phyloP scores from a whole-genome alignment of 2,329 filamentous ascomycete genomes.

The Zymoseptoria crescenta region DNA sequence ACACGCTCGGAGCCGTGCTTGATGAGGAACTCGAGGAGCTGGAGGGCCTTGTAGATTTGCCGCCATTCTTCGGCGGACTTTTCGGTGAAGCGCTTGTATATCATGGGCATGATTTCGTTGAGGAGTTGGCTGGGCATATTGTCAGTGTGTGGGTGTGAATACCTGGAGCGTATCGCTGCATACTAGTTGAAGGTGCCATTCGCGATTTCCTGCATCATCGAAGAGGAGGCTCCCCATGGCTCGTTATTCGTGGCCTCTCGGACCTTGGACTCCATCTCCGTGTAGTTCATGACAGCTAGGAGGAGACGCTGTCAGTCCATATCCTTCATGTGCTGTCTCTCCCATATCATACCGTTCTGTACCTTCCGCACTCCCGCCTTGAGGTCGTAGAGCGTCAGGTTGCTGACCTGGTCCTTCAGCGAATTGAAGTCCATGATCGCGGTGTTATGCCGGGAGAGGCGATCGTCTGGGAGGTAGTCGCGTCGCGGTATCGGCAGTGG shows the following conservation, averaged over 20 bases:
- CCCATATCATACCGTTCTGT: slow-evolving; percentile 71
- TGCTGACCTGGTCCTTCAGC: slow-evolving; percentile 79
- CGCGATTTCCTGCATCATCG: slow-evolving; percentile 94
- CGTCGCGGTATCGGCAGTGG: too few species aligned
- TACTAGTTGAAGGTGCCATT: slow-evolving; percentile 98
- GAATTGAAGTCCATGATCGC: slow-evolving; percentile 73
- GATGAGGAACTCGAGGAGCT: slow-evolving; percentile 92
- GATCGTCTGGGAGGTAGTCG: not conserved
- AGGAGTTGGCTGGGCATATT: slow-evolving; percentile 65
- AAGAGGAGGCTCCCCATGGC: slow-evolving; percentile 82
- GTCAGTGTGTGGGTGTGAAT: slow-evolving; percentile 1
- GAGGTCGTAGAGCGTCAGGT: slow-evolving; percentile 87
- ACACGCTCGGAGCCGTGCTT: slow-evolving; percentile 98
- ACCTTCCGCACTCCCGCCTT: slow-evolving; percentile 93
- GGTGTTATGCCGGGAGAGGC: not conserved
- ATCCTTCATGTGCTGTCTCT: not conserved
- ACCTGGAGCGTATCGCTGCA: slow-evolving; percentile 28
- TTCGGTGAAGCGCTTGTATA: slow-evolving; percentile 97
- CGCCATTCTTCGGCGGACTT: slow-evolving; percentile 98
- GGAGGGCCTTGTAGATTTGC: slow-evolving; percentile 94
- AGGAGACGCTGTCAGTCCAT: not conserved
- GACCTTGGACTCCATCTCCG: slow-evolving; percentile 80
- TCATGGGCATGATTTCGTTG: slow-evolving; percentile 99
- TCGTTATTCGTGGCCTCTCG: slow-evolving; percentile 99
- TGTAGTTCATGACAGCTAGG: slow-evolving; percentile 93